phyloP scores from a whole-genome alignment of 257 asterid genomes.

The Nicotiana otophora region DNA sequence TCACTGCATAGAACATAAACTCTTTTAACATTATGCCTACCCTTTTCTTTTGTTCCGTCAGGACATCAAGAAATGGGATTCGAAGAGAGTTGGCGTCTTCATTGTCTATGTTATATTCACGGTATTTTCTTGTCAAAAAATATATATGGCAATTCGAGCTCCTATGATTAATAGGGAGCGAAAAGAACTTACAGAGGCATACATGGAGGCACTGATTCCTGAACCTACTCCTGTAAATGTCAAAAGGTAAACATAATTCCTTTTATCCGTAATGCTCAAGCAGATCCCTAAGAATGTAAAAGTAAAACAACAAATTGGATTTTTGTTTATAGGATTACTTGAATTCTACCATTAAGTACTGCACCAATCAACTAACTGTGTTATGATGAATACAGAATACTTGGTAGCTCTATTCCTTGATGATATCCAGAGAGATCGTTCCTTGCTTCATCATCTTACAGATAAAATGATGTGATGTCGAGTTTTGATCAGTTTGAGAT shows the following conservation, averaged over 20 bases:
- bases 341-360: not conserved
- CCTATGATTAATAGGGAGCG: constrained; percentile 67
- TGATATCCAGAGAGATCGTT: not conserved
- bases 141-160: constrained; percentile 62
- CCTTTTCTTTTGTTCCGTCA: constrained; percentile 24
- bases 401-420: not conserved
- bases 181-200: constrained; percentile 75
- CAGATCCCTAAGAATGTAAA: not conserved
- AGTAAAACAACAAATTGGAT: not conserved
- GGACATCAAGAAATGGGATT: constrained; percentile 85
- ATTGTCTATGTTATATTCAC: constrained; percentile 48
- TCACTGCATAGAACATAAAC: too few species aligned
- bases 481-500: not conserved
- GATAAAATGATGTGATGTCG: not conserved
- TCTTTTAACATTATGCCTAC: too few species aligned
- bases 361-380: not conserved
- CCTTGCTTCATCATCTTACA: not conserved
- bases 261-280: constrained; percentile 13
- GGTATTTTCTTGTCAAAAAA: constrained; percentile 51
- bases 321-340: not conserved
- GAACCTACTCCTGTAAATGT: constrained; percentile 87
- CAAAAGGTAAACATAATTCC: constrained; percentile 36
- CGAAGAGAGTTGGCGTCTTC: constrained; percentile 63
- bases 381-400: not conserved
- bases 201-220: constrained; percentile 92